A percentile compares a stretch with the other conserved stretches of the same genome.
These are phyloP conservation scores for Kandelia obovata DNA, from an alignment of 345 rosid genomes.

Conservation along the genomic window DNA sequence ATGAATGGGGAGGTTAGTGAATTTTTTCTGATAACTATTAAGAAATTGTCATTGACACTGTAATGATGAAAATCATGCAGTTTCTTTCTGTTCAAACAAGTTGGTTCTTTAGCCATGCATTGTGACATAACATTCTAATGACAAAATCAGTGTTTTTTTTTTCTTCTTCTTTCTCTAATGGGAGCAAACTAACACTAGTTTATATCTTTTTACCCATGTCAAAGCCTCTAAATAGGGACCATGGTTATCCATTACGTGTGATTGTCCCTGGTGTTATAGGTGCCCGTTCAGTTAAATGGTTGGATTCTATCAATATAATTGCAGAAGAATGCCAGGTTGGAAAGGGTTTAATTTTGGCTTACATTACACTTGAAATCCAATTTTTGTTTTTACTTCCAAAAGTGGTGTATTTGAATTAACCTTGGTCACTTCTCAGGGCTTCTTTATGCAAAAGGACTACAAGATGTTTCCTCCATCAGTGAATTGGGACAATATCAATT, in stretches of 20 bases:
- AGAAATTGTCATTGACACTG: neutral
- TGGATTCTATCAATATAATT: constrained; percentile 72
- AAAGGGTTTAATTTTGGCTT: constrained; percentile 3
- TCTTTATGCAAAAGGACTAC: constrained; percentile 97
- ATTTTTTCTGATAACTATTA: neutral
- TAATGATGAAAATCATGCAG: neutral
- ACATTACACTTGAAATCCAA: neutral
- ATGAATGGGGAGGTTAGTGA: constrained; percentile 90
- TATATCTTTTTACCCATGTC: constrained; percentile 14
- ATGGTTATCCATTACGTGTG: constrained; percentile 83
- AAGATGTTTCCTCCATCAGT: constrained; percentile 99
- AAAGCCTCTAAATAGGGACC: constrained; percentile 89
- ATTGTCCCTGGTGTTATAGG: constrained; percentile 97
- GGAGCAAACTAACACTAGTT: constrained; percentile 5
- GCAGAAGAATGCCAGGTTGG: constrained; percentile 86
- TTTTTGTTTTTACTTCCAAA: constrained; percentile 4
- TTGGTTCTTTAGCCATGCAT: neutral
- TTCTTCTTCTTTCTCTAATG: neutral
- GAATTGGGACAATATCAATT: constrained; percentile 82
- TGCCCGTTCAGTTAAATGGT: constrained; percentile 99
- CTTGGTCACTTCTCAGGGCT: constrained; percentile 52
- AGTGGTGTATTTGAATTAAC: constrained; percentile 1
- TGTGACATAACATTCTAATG: no score
- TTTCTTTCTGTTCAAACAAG: neutral
- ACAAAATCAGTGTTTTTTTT: no score